phyloP scores from a whole-genome alignment of 106 monocot genomes.

The Vanilla planifolia region DNA sequence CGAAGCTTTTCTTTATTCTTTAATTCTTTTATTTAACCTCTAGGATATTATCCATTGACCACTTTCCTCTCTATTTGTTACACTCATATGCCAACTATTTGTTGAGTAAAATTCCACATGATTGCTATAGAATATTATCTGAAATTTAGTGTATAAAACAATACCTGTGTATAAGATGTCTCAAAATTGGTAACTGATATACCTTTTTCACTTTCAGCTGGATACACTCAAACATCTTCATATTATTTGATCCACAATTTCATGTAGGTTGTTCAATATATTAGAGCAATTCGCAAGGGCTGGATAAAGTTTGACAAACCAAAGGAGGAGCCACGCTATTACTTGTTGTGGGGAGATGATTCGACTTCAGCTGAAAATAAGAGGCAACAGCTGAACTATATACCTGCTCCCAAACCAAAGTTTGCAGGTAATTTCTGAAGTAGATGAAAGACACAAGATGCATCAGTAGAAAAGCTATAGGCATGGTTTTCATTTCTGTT shows the following conservation, averaged over 20 bases:
- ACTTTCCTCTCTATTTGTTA: too few species aligned
- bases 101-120: too few species aligned
- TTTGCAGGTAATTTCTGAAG: constrained; percentile 40
- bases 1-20: too few species aligned
- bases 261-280: constrained; percentile 69
- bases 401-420: constrained; percentile 90
- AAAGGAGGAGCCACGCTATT: constrained; percentile 58
- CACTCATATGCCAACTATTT: too few species aligned
- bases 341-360: constrained; percentile 89
- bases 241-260: neutral
- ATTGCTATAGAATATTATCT: too few species aligned
- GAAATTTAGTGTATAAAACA: too few species aligned
- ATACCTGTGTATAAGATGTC: too few species aligned
- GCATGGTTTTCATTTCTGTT: constrained; percentile 4
- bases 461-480: neutral
- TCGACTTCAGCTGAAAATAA: constrained; percentile 54
- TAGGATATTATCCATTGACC: too few species aligned
- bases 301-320: constrained; percentile 87
- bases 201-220: too few species aligned
- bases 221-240: too few species aligned
- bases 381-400: constrained; percentile 64
- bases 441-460: constrained; percentile 3
- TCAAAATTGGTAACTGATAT: too few species aligned
- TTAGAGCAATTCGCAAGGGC: constrained; percentile 91
- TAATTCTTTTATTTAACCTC: too few species aligned